Evolutionary conservation across 257 asterid species (phyloP), one percentile per base, ranked within the genome.

Genomic region (Ballota nigra): DNA sequence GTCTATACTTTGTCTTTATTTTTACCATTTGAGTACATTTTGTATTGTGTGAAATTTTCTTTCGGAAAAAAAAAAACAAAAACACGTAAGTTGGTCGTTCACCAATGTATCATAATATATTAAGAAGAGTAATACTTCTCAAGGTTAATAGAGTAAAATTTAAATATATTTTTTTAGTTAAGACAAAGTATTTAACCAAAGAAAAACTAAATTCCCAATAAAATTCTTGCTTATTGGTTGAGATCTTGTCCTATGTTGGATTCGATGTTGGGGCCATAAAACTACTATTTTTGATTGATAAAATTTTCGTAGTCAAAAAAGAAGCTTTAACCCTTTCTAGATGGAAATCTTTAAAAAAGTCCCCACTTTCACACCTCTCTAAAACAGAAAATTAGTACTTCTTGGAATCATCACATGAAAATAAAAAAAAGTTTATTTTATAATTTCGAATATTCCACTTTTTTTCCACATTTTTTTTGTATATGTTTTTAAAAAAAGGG

Each of bases 301-400:
- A 53, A 59, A 49, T 63, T 61, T 34, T 26, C 24, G 19, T 53
- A 80, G 92, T 82, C 87, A 82, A 86, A 83, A 80, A 79, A 80
- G 90, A 53, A 59, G 72, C 23, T 70, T 61, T 45, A 60, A 57
- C 66, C 40, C 34, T 65, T 71, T 68, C 51, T 76, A 53, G 73
- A 76, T 75, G 62, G 75, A 51, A 72, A 70, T 73, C 60, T 51
- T 69, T 65, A 53, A 43, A 74, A 75, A 77, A 74, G 82, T 70
- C 65, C 8, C 58, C 58, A 80, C 82, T 82, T 80, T 68, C 86
- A 78, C 82, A 69, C 28, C 71, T 74, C 68, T 71, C 72, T 67
- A 81, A 69, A 77, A 11, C 43, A 66, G 64, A 76, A 57, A 69
- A 55, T 41, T 71, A 72, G 72, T 34, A 13, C 73, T 74, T 4